These are phyloP conservation scores for Aspergillus pseudonomiae DNA, from an alignment of 2,329 filamentous ascomycete genomes.

Conservation along the genomic window DNA sequence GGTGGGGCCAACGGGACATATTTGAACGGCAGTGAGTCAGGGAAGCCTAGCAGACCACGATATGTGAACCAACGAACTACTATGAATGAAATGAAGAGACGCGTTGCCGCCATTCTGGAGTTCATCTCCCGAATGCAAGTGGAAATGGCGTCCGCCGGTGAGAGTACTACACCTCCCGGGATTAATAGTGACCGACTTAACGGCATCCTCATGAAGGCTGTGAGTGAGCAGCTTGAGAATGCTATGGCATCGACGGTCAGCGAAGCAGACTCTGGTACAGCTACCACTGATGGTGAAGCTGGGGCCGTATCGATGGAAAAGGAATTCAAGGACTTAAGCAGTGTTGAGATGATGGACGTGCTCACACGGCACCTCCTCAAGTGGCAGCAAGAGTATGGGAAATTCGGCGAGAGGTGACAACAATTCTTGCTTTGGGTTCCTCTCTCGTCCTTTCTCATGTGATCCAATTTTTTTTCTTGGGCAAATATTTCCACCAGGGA, in stretches of 20 bases:
- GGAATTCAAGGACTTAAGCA: constrained; percentile 75
- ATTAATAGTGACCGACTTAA: constrained; percentile 39
- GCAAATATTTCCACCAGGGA: constrained; percentile 2
- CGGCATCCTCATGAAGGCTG: constrained; percentile 35
- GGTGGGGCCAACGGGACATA: constrained; percentile 48
- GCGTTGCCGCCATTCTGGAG: constrained; percentile 80
- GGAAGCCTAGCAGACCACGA: constrained; percentile 63
- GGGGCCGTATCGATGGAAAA: constrained; percentile 35
- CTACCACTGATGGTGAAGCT: constrained; percentile 30
- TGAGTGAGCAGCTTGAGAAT: constrained; percentile 40
- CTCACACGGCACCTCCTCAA: constrained; percentile 78
- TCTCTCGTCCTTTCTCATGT: constrained; percentile 9
- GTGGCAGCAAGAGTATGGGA: constrained; percentile 76
- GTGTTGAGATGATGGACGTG: constrained; percentile 88
- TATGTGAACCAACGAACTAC: constrained; percentile 65
- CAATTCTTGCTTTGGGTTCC: constrained; percentile 6
- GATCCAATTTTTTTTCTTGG: constrained; percentile 10
- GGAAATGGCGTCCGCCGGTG: constrained; percentile 70
- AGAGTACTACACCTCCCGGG: constrained; percentile 45
- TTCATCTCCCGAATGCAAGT: constrained; percentile 89
- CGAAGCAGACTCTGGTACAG: constrained; percentile 30
- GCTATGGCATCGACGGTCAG: constrained; percentile 29
- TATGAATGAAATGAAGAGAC: constrained; percentile 85
- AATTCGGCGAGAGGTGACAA: constrained; percentile 52
- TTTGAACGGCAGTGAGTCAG: constrained; percentile 60